A percentile compares a stretch with the other conserved stretches of the same genome.
These are phyloP conservation scores for Geranium brycei DNA, from an alignment of 345 rosid genomes.

Conservation along the genomic window DNA sequence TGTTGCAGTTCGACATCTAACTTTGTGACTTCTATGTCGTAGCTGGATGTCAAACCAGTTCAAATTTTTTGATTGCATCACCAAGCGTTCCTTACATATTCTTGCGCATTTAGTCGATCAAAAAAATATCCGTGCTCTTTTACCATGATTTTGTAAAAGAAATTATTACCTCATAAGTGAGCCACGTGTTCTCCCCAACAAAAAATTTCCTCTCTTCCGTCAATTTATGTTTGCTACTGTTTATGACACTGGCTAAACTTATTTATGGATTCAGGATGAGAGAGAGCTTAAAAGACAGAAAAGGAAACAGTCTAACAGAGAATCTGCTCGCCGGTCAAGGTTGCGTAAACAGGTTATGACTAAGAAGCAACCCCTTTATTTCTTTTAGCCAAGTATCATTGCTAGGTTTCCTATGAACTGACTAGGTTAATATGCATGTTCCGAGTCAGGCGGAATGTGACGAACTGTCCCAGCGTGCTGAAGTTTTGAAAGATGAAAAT, in stretches of 20 bases:
- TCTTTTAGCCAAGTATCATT: neutral
- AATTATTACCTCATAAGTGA: too few species aligned
- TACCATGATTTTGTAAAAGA: too few species aligned
- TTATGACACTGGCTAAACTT: neutral
- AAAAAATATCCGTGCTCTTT: too few species aligned
- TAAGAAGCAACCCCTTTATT: too few species aligned
- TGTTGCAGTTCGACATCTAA: neutral
- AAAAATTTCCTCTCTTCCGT: too few species aligned
- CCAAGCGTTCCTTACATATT: too few species aligned
- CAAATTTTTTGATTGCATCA: too few species aligned
- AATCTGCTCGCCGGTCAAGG: conserved; percentile 93
- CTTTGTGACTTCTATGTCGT: too few species aligned
- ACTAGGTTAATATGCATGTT: conserved; percentile 3
- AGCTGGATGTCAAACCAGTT: too few species aligned
- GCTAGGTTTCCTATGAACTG: conserved; percentile 9
- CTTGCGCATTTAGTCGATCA: too few species aligned
- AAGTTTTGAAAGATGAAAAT: conserved; percentile 73
- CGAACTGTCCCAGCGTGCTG: conserved; percentile 84
- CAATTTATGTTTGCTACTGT: neutral
- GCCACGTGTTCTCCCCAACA: too few species aligned
- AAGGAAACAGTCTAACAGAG: conserved; percentile 96
- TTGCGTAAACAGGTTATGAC: conserved; percentile 80
- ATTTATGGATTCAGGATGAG: conserved; percentile 50
- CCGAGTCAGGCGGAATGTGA: conserved; percentile 87
- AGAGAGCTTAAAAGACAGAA: conserved; percentile 88